Conservation (phyloP, 306 rosid genomes). For the Cicer yamashitae region DNA sequence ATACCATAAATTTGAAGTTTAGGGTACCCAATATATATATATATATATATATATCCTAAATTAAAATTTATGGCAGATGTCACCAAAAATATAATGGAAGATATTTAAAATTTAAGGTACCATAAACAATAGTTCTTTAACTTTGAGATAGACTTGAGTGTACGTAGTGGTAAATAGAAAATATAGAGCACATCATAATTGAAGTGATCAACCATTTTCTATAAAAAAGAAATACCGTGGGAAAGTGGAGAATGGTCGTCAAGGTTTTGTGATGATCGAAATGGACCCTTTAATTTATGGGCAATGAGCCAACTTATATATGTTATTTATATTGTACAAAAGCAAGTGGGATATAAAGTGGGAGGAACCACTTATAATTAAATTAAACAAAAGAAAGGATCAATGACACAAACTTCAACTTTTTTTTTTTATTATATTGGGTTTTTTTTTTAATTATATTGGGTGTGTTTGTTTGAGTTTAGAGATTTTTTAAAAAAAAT, state of each 20-base stretch:
- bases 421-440: neutral
- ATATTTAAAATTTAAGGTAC: no score
- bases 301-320: neutral
- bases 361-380: neutral
- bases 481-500: no score
- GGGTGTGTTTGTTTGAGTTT: no score
- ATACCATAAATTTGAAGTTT: no score
- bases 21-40: no score
- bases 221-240: neutral
- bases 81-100: no score
- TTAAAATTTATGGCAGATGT: no score
- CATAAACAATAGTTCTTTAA: no score
- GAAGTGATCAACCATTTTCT: neutral
- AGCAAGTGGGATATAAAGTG: constrained; percentile 16
- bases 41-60: no score
- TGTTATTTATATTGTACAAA: neutral
- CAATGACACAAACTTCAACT: neutral
- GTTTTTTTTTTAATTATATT: no score
- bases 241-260: neutral
- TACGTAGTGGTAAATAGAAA: neutral
- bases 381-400: neutral
- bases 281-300: constrained; percentile 13
- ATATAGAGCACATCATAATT: neutral
- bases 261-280: neutral
- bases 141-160: neutral